Evolutionary conservation across 1,284 basidiomycete genomes (phyloP).

Genomic region (Inonotus hispidus): DNA sequence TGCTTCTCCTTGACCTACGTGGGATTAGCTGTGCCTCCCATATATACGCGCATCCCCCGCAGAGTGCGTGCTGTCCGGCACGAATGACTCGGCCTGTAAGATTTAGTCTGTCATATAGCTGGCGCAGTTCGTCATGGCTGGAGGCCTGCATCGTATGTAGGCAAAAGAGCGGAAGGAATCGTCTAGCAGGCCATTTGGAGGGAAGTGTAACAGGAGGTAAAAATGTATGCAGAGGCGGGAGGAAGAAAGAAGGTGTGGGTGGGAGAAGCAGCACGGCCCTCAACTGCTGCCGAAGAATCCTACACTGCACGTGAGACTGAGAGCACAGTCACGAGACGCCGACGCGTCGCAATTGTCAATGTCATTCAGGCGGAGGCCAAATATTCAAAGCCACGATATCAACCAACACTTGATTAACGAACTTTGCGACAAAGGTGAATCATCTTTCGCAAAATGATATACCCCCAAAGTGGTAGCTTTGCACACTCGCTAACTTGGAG

Average conservation of each 20-base stretch:
- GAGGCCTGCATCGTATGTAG: not conserved
- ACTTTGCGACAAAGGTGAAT: no score
- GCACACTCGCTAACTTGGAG: no score
- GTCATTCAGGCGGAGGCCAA: not conserved
- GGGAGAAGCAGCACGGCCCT: not conserved
- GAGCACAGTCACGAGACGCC: not conserved
- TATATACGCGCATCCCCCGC: constrained; percentile 11
- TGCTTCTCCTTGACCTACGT: not conserved
- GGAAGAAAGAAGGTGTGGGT: not conserved
- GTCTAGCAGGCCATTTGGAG: not conserved
- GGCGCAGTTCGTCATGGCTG: not conserved
- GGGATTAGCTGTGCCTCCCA: constrained; percentile 8
- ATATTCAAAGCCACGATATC: no score
- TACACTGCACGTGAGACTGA: not conserved
- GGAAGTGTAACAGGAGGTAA: not conserved
- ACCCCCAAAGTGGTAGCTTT: no score
- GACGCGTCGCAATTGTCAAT: not conserved
- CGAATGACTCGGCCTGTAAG: constrained; percentile 13
- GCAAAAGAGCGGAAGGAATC: not conserved
- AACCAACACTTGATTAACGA: no score
- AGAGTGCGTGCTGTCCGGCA: not conserved
- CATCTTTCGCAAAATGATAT: no score
- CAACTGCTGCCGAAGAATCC: not conserved
- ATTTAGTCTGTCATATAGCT: constrained; percentile 13
- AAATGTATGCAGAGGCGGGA: not conserved